phyloP scores from a whole-genome alignment of 1,284 basidiomycete species.

The Rhodotorula glutinis region DNA sequence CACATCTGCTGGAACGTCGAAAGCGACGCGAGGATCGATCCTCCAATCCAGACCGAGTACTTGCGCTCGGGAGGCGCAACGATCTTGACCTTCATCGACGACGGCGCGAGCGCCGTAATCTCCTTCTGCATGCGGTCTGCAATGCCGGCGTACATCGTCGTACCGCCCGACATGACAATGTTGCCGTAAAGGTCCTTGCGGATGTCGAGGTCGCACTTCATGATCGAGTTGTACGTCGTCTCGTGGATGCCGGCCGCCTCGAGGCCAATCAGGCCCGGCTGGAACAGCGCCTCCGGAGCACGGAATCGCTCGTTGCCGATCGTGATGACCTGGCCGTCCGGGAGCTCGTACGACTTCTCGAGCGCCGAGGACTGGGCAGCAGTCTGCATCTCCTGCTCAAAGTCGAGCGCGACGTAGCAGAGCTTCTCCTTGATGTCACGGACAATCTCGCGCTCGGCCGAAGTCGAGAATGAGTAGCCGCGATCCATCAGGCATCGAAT shows the following conservation, averaged over 20 bases:
- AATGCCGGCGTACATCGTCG: conserved; percentile 97
- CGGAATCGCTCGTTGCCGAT: conserved; percentile 98
- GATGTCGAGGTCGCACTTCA: conserved; percentile 64
- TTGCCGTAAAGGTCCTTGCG: conserved; percentile 87
- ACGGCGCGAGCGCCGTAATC: conserved; percentile 78
- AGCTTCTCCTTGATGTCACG: conserved; percentile 98
- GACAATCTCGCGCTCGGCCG: conserved; percentile 73
- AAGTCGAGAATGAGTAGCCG: conserved; percentile 85
- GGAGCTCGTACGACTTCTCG: conserved; percentile 94
- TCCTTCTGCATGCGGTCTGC: conserved; percentile 98
- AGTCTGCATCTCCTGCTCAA: conserved; percentile 92
- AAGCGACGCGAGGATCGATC: conserved; percentile 92
- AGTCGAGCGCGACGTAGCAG: conserved; percentile 95
- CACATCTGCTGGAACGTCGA: conserved; percentile 85
- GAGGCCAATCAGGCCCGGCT: conserved; percentile 87
- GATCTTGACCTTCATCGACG: conserved; percentile 80
- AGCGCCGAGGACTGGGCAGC: conserved; percentile 85
- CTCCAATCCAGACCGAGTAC: conserved; percentile 88
- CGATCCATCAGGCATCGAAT: conserved; percentile 92
- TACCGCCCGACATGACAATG: conserved; percentile 91
- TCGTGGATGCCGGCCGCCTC: conserved; percentile 94
- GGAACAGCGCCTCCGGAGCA: conserved; percentile 94
- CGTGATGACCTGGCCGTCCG: conserved; percentile 94
- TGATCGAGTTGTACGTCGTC: conserved; percentile 85
- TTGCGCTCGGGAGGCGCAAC: conserved; percentile 88